These are phyloP conservation scores for Obba rivulosa DNA, from an alignment of 768 basidiomycete species.

Conservation along the genomic window DNA sequence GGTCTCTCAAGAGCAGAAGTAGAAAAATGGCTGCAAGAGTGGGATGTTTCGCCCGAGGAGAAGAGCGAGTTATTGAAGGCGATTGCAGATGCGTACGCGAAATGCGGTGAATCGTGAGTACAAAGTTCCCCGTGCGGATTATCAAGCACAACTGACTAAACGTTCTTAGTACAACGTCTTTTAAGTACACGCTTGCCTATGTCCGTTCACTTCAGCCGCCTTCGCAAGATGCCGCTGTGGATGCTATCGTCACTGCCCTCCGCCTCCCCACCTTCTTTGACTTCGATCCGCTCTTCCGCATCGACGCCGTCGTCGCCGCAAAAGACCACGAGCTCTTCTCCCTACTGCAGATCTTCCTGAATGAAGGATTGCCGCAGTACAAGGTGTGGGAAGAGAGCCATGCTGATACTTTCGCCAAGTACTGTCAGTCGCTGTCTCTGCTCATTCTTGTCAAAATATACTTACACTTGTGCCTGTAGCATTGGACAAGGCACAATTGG, in stretches of 20 bases:
- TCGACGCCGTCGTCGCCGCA: slow-evolving; percentile 61
- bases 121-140: background rate
- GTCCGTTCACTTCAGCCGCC: slow-evolving; percentile 58
- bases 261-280: slow-evolving; percentile 67
- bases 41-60: slow-evolving; percentile 58
- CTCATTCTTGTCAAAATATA: background rate
- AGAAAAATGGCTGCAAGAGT: slow-evolving; percentile 76
- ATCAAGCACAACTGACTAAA: background rate
- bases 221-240: slow-evolving; percentile 49
- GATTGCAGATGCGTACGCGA: slow-evolving; percentile 54
- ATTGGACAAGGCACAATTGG: slow-evolving; percentile 53
- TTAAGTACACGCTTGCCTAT: slow-evolving; percentile 59
- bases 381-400: slow-evolving; percentile 54
- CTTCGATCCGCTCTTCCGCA: slow-evolving; percentile 74
- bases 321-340: slow-evolving; percentile 70
- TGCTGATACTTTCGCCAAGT: slow-evolving; percentile 42
- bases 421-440: slow-evolving; percentile 34
- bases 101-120: slow-evolving; percentile 55
- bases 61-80: slow-evolving; percentile 62
- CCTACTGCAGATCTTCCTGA: slow-evolving; percentile 73
- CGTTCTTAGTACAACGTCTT: slow-evolving; percentile 41
- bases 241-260: slow-evolving; percentile 59
- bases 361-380: slow-evolving; percentile 56
- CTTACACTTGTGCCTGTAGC: slow-evolving; percentile 30
- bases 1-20: slow-evolving; percentile 55